phyloP scores from a whole-genome alignment of 2,329 filamentous ascomycete genomes.

The Pseudocercospora cruenta region DNA sequence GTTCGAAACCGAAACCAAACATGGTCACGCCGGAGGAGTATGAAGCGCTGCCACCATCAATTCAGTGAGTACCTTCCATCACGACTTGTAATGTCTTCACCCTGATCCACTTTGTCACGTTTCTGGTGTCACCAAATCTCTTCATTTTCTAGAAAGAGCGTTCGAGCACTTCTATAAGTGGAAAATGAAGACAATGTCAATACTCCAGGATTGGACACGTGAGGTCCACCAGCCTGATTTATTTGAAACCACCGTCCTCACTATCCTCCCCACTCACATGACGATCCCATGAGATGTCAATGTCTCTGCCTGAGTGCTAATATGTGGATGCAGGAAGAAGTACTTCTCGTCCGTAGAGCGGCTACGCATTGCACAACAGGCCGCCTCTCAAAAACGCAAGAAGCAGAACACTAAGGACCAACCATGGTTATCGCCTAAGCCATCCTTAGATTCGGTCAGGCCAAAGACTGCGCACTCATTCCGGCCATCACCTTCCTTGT shows the following conservation, averaged over 20 bases:
- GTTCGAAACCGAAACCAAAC: conserved; percentile 18
- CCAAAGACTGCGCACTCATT: conserved; percentile 27
- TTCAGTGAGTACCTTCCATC: conserved; percentile 45
- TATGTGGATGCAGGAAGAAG: conserved; percentile 52
- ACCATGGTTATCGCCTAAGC: conserved; percentile 28
- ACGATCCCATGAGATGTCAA: not conserved
- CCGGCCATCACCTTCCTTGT: conserved; percentile 12
- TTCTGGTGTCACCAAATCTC: not conserved
- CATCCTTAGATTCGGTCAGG: conserved; percentile 37
- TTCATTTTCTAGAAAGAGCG: not conserved
- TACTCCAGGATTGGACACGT: not conserved
- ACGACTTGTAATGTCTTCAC: not conserved
- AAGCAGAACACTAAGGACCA: conserved; percentile 25
- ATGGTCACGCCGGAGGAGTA: conserved; percentile 44
- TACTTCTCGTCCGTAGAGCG: conserved; percentile 76
- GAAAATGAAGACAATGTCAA: not conserved
- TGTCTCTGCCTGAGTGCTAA: conserved; percentile 22
- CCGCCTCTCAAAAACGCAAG: conserved; percentile 39
- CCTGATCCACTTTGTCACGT: not conserved
- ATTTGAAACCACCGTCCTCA: conserved; percentile 20
- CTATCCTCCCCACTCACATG: conserved; percentile 14
- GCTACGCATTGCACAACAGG: conserved; percentile 64
- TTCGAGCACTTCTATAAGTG: conserved; percentile 1
- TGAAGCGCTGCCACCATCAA: conserved; percentile 46
- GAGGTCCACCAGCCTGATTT: conserved; percentile 6